These are phyloP conservation scores for Xylaria sp. DNA, from an alignment of 2,329 filamentous ascomycete species.

Conservation along the genomic window DNA sequence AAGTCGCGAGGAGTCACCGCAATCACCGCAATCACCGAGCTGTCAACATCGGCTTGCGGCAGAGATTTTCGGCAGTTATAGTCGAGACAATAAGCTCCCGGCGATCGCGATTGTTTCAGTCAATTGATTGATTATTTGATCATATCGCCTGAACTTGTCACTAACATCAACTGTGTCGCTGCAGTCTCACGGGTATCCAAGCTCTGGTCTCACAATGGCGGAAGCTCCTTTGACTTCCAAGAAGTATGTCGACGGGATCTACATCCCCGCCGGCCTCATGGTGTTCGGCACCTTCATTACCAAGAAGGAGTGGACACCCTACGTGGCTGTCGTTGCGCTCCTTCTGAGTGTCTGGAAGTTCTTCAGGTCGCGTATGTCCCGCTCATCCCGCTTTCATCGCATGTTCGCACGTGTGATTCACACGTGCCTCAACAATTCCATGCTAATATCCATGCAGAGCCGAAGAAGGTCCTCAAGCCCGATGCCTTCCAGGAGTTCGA, in stretches of 20 bases:
- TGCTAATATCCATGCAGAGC: conserved; percentile 45
- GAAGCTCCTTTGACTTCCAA: conserved; percentile 45
- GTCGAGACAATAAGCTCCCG: neutral
- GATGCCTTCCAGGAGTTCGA: conserved; percentile 86
- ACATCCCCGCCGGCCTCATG: conserved; percentile 75
- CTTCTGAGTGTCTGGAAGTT: conserved; percentile 67
- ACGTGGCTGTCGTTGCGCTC: conserved; percentile 62
- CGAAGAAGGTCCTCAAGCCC: conserved; percentile 80
- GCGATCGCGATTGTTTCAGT: neutral
- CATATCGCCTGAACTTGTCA: neutral
- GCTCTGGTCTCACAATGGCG: conserved; percentile 32
- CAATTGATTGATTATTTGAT: neutral
- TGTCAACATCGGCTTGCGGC: neutral
- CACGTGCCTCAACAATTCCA: neutral
- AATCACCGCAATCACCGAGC: too few relatives aligned
- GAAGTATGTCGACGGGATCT: conserved; percentile 71
- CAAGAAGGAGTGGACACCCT: conserved; percentile 71
- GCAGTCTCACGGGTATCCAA: neutral
- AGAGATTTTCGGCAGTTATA: neutral
- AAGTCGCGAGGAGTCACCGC: too few relatives aligned
- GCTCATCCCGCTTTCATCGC: neutral
- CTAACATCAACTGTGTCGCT: conserved; percentile 1
- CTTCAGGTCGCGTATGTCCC: conserved; percentile 60
- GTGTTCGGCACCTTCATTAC: conserved; percentile 70
- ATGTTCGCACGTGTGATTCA: neutral